phyloP scores from a whole-genome alignment of 495 filamentous ascomycete genomes.

The Astrothelium subdiscretum region DNA sequence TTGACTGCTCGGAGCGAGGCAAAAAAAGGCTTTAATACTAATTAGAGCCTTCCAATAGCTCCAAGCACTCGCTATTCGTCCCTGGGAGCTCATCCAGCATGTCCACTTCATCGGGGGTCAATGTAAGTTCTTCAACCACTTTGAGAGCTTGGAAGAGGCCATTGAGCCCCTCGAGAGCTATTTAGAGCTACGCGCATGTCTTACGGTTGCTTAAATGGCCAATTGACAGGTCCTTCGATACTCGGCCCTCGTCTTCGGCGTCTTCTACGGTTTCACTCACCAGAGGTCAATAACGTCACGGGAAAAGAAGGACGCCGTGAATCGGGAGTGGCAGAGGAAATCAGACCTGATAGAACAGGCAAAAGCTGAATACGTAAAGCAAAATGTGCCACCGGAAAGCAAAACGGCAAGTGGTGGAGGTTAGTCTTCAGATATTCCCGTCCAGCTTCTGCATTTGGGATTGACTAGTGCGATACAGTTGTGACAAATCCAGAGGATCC shows the following conservation, averaged over 20 bases:
- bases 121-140: constrained; percentile 37
- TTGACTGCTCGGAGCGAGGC: neutral
- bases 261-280: constrained; percentile 88
- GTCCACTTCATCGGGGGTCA: constrained; percentile 47
- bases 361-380: constrained; percentile 78
- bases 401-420: constrained; percentile 40
- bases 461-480: constrained; percentile 37
- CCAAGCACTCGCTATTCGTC: neutral
- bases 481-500: constrained; percentile 73
- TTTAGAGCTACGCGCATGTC: neutral
- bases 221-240: constrained; percentile 77
- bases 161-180: neutral
- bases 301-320: constrained; percentile 51
- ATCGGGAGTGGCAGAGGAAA: constrained; percentile 80
- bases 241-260: constrained; percentile 72
- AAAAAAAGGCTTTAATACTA: neutral
- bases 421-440: constrained; percentile 30
- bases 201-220: neutral
- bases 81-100: constrained; percentile 24
- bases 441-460: neutral
- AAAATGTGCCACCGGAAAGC: constrained; percentile 44
- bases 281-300: constrained; percentile 60
- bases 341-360: constrained; percentile 78
- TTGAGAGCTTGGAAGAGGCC: neutral
- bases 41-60: neutral